phyloP scores from a whole-genome alignment of 345 rosid species.

The Gossypium stocksii region DNA sequence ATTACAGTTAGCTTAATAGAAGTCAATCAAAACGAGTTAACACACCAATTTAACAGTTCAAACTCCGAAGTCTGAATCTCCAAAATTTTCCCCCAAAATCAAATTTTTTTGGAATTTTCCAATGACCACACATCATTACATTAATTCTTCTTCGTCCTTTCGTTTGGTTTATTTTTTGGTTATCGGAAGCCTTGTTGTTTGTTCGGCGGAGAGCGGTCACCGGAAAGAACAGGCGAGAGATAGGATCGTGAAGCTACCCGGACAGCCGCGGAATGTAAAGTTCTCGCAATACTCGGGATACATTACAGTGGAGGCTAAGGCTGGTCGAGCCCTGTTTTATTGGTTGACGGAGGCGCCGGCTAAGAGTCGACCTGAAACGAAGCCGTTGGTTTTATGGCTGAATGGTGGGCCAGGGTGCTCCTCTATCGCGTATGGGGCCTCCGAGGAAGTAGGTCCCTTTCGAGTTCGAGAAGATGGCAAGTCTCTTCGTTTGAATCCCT shows the following conservation, averaged over 20 bases:
- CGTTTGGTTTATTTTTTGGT: not conserved
- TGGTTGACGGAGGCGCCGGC: constrained; percentile 59
- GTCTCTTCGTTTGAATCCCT: constrained; percentile 40
- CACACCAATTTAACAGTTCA: constrained; percentile 11
- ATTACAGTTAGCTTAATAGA: not conserved
- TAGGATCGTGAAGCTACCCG: constrained; percentile 54
- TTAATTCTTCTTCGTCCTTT: not conserved
- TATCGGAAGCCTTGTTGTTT: constrained; percentile 3
- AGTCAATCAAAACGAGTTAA: constrained; percentile 21
- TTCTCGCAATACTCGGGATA: constrained; percentile 84
- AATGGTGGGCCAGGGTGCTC: constrained; percentile 97
- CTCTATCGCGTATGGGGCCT: constrained; percentile 77
- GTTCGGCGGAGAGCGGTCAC: constrained; percentile 3
- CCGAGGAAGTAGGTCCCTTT: constrained; percentile 94
- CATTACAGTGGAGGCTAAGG: constrained; percentile 44
- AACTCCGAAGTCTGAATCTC: not conserved
- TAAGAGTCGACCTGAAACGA: constrained; percentile 21
- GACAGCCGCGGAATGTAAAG: constrained; percentile 57
- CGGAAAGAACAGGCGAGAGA: constrained; percentile 43
- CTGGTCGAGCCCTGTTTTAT: constrained; percentile 70
- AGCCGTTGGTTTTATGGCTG: constrained; percentile 72
- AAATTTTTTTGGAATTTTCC: not conserved
- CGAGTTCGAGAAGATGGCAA: constrained; percentile 55
- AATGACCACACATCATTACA: constrained; percentile 7
- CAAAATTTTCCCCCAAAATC: not conserved